These are phyloP conservation scores for Lactarius trivialis DNA, from an alignment of 768 basidiomycete genomes.

Conservation along the genomic window DNA sequence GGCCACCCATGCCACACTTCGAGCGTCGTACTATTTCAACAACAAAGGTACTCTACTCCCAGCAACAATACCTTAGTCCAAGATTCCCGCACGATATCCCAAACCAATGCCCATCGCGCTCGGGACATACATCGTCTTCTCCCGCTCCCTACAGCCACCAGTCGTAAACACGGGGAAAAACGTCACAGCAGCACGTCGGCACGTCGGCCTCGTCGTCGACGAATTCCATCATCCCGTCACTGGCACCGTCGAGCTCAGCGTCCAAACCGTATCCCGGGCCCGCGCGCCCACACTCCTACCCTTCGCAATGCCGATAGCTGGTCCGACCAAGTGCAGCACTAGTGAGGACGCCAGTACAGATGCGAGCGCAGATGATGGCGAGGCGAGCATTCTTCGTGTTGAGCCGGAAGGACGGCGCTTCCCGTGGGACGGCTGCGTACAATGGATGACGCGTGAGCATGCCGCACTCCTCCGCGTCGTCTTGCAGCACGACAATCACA, in stretches of 20 bases:
- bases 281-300: not conserved
- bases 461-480: not conserved
- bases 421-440: not conserved
- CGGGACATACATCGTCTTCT: not conserved
- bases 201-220: constrained; percentile 2
- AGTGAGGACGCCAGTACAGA: not conserved
- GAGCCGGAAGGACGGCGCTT: not conserved
- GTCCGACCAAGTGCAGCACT: not conserved
- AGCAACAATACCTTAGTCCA: too few species aligned
- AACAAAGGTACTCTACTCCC: not conserved
- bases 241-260: not conserved
- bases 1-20: not conserved
- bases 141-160: not conserved
- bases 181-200: not conserved
- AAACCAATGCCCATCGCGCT: constrained; percentile 4
- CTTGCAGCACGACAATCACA: not conserved
- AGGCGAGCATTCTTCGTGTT: not conserved
- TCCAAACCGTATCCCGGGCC: not conserved
- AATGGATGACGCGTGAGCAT: not conserved
- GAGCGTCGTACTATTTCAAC: not conserved
- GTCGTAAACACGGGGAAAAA: not conserved
- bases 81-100: not conserved
- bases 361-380: not conserved
- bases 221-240: not conserved
- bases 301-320: not conserved